A percentile compares a stretch with the other conserved stretches of the same genome.
Evolutionary conservation across 768 basidiomycete genomes (phyloP).

Genomic region (Gymnopilus junonius): DNA sequence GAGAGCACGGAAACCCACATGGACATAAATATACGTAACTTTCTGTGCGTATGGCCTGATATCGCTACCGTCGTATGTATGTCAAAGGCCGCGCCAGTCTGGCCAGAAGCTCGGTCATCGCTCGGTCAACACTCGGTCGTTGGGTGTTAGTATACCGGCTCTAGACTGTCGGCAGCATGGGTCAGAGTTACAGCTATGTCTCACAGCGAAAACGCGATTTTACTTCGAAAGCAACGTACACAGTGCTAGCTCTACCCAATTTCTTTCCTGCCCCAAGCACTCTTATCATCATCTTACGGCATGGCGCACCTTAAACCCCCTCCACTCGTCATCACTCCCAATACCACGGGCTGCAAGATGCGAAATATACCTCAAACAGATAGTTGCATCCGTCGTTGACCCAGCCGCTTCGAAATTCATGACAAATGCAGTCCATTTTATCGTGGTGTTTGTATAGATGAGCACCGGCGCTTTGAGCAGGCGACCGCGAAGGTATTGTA

Average conservation of each 20-base stretch:
- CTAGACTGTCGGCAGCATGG: background rate
- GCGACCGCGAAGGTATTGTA: conserved; percentile 26
- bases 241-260: conserved; percentile 8
- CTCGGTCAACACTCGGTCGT: background rate
- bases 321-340: background rate
- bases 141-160: background rate
- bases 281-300: background rate
- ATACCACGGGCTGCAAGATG: background rate
- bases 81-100: background rate
- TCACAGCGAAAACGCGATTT: no score
- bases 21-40: background rate
- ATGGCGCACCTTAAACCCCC: background rate
- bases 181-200: background rate
- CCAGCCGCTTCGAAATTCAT: conserved; percentile 20
- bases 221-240: conserved; percentile 1
- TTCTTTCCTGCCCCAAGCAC: background rate
- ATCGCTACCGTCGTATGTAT: no score
- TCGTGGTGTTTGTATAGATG: conserved; percentile 26
- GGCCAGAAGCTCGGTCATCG: background rate
- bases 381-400: conserved; percentile 17
- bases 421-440: conserved; percentile 25
- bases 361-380: conserved; percentile 4
- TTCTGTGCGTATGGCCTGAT: background rate
- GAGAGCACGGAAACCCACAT: background rate
- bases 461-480: conserved; percentile 25